Conservation (phyloP, 257 asterid genomes). For the Leonotis leonurus region DNA sequence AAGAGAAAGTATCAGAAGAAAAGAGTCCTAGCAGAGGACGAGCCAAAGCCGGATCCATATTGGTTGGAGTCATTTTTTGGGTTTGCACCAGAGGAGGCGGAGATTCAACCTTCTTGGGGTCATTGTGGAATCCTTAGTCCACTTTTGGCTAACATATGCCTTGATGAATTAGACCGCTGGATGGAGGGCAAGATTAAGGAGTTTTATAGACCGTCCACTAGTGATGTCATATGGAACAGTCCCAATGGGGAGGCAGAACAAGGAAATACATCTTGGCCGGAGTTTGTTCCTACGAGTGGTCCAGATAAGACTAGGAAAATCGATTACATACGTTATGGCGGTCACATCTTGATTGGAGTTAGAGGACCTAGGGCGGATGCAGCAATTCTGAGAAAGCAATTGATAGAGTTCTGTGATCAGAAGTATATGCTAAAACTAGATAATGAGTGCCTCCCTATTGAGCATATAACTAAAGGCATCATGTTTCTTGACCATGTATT, state of each 20-base stretch:
- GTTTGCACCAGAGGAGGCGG: conserved; percentile 96
- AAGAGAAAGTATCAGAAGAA: conserved; percentile 91
- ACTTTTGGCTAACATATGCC: conserved; percentile 78
- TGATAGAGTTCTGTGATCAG: conserved; percentile 83
- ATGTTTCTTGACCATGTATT: conserved; percentile 96
- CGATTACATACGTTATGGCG: conserved; percentile 86
- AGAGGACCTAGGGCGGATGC: conserved; percentile 98
- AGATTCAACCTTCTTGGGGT: conserved; percentile 83
- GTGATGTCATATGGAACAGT: conserved; percentile 87
- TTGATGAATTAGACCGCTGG: conserved; percentile 90
- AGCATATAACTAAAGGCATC: conserved; percentile 94
- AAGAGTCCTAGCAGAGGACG: conserved; percentile 86
- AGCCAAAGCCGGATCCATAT: conserved; percentile 96
- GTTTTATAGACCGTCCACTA: conserved; percentile 71
- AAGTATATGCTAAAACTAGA: conserved; percentile 87
- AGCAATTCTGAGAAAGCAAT: conserved; percentile 73
- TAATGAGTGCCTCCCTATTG: conserved; percentile 84
- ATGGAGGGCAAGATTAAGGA: conserved; percentile 86
- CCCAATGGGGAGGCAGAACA: conserved; percentile 79
- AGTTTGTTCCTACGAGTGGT: conserved; percentile 93
- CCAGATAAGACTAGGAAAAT: conserved; percentile 93
- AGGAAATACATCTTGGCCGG: conserved; percentile 98
- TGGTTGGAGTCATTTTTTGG: conserved; percentile 91
- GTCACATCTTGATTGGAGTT: conserved; percentile 88
- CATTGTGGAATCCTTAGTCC: conserved; percentile 96